These are phyloP conservation scores for Alternaria gansuensis DNA, from an alignment of 2,329 filamentous ascomycete genomes.

Conservation along the genomic window DNA sequence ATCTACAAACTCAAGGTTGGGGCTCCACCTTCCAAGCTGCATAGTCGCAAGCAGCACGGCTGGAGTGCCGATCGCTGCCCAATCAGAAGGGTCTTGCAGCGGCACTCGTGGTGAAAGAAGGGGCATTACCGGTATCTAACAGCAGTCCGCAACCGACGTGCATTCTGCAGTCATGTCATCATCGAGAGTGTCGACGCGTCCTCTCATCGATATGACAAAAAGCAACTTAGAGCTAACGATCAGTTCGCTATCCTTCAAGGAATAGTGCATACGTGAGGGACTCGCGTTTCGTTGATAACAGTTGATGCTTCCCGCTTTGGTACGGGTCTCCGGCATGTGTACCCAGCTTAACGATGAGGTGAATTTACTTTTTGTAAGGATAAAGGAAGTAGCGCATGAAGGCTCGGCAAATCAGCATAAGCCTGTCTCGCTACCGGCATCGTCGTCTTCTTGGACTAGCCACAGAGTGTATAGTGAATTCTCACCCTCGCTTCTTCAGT, in stretches of 20 bases:
- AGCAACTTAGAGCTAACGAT: neutral
- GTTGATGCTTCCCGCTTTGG: neutral
- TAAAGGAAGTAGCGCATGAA: neutral
- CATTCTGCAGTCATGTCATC: constrained; percentile 1
- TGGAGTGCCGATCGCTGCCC: constrained; percentile 3
- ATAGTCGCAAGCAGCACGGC: constrained; percentile 6
- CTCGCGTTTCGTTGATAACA: constrained; percentile 1
- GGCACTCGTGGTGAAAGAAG: neutral
- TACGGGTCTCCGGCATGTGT: constrained; percentile 2
- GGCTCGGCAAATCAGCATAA: constrained; percentile 2
- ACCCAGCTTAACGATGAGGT: neutral
- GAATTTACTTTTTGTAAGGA: constrained; percentile 1
- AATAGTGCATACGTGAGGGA: neutral
- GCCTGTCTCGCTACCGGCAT: constrained; percentile 1
- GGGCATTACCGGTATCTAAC: constrained; percentile 1
- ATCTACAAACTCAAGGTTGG: constrained; percentile 6
- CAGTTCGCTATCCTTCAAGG: neutral
- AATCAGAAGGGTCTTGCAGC: neutral
- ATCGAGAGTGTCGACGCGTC: neutral
- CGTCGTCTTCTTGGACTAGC: constrained; percentile 5
- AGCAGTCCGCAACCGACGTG: constrained; percentile 6
- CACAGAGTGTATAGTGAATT: neutral
- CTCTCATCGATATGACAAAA: constrained; percentile 1
- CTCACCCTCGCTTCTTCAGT: constrained; percentile 1
- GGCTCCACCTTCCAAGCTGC: constrained; percentile 1